phyloP scores from a whole-genome alignment of 805 yeast genomes.

The Spathaspora arborariae region DNA sequence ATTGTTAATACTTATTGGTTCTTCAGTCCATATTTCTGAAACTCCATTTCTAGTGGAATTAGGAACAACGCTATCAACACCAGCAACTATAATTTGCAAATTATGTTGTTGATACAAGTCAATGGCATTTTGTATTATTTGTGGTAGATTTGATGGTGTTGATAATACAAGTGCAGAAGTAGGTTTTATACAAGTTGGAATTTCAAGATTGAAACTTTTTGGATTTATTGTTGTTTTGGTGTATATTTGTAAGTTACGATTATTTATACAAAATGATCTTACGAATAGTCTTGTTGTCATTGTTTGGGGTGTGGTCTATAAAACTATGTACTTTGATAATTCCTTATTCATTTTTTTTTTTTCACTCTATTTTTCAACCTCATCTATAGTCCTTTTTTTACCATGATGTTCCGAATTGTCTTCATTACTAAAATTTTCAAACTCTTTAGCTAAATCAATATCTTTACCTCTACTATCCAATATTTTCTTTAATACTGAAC shows the following conservation, averaged over 20 bases:
- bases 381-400: conserved; percentile 19
- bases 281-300: not conserved
- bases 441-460: conserved; percentile 23
- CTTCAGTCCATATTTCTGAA: conserved; percentile 37
- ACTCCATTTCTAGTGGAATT: conserved; percentile 31
- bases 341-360: not conserved
- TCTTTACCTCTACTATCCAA: conserved; percentile 32
- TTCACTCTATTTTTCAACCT: conserved; percentile 10
- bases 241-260: not conserved
- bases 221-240: conserved; percentile 16
- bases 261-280: not conserved
- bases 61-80: conserved; percentile 35
- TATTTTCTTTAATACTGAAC: conserved; percentile 53
- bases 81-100: conserved; percentile 38
- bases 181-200: conserved; percentile 15
- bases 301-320: not conserved
- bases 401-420: conserved; percentile 3
- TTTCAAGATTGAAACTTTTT: conserved; percentile 3
- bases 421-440: conserved; percentile 10
- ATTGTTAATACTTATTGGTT: conserved; percentile 15
- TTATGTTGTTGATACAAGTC: conserved; percentile 18
- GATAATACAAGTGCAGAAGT: conserved; percentile 31
- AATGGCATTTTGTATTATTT: conserved; percentile 29
- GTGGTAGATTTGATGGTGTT: conserved; percentile 31
- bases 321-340: not conserved